Evolutionary conservation across 1,284 basidiomycete species (phyloP), one percentile per base, ranked within the genome.

Genomic region (Anthracocystis walkeri): DNA sequence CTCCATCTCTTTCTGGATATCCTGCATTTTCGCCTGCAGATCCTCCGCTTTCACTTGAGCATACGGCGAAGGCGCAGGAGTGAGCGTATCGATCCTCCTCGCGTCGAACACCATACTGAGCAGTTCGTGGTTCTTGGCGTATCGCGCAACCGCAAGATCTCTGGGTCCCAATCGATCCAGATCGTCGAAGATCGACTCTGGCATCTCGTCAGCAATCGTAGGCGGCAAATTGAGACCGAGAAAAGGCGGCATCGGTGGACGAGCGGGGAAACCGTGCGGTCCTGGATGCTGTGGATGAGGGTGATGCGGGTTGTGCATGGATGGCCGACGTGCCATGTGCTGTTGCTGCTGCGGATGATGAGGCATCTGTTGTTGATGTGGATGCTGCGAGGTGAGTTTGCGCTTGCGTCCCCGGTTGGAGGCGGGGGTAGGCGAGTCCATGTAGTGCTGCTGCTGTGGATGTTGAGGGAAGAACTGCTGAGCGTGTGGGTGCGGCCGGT

Each of bases 101-200:
- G 82, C 77, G 41, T 83, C 83, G 46, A 85, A 81, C 25, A 85
- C 54, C 48, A 67, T 65, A n/a, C 74, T 76, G 31, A 85, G 58
- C 21, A 82, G 67, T 48, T 81, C 80, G 69, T 85, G 83, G 48
- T 83, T 81, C 52, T 68, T 68, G n/a, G 74, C 77, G 58, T 82
- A 85, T 18, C 83, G 54, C 0, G 82, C 82, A 2, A 77, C 74
- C 25, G 82, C 77, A 8, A 85, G 60, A 53, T 85, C 83, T 2
- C 83, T 55, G 16, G 80, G 77, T 0, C 72, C 75, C 21, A 80
- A 61, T 1, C 81, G 45, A 63, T 85, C 83, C 18, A 84, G 71
- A 44, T 84, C 80, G 49, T 84, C 83, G 59, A 76, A 64, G 58
- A 76, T 64, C 10, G 57, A 65, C 12, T 76, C 74, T 20, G 74